Conservation (phyloP, 805 yeast genomes). For the Pichia gijzeniarum region DNA sequence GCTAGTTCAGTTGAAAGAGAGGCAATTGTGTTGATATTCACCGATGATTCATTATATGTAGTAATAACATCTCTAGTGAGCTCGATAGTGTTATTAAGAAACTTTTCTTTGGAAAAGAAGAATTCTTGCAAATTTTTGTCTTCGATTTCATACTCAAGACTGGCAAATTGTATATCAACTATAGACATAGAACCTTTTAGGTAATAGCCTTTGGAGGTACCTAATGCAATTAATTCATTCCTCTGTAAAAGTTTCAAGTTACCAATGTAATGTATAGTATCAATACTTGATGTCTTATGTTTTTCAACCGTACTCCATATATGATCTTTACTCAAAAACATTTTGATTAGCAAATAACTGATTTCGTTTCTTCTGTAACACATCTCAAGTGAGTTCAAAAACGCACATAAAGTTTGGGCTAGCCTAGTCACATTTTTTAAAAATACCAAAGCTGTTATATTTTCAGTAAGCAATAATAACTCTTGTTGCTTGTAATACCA, state of each 20-base stretch:
- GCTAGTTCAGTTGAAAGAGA: constrained; percentile 77
- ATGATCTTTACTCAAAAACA: constrained; percentile 26
- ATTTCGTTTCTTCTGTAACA: constrained; percentile 35
- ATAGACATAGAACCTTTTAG: constrained; percentile 28
- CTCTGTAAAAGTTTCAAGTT: constrained; percentile 45
- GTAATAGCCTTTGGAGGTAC: constrained; percentile 23
- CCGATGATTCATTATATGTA: constrained; percentile 43
- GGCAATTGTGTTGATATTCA: constrained; percentile 61
- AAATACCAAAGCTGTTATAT: constrained; percentile 21
- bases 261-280: constrained; percentile 29
- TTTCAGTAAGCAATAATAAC: constrained; percentile 17
- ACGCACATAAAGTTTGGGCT: constrained; percentile 22
- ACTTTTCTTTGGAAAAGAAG: constrained; percentile 31
- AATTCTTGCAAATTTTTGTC: constrained; percentile 18
- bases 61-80: constrained; percentile 52
- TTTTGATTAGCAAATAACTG: constrained; percentile 35
- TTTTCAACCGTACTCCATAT: constrained; percentile 19
- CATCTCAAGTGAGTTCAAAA: constrained; percentile 21
- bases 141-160: constrained; percentile 8
- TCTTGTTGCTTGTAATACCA: constrained; percentile 20
- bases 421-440: constrained; percentile 28
- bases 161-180: constrained; percentile 4
- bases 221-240: constrained; percentile 35
- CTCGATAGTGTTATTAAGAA: constrained; percentile 38
- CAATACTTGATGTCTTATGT: constrained; percentile 18